Evolutionary conservation across 2,329 filamentous ascomycete species (phyloP).

Genomic region (Trichoderma sp.): DNA sequence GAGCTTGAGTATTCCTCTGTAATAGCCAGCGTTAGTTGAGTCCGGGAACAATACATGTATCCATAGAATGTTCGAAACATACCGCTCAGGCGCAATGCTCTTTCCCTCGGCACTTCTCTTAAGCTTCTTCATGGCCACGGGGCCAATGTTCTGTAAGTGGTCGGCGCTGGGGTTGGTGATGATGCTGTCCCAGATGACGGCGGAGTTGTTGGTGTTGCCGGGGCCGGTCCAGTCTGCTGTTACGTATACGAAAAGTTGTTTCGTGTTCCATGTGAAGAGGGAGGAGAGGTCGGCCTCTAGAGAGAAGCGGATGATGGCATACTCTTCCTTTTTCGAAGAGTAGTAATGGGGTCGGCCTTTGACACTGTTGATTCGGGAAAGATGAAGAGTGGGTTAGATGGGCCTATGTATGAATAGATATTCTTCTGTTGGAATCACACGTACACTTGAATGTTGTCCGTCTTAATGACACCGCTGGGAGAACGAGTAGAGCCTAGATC

Average conservation of each 20-base stretch:
- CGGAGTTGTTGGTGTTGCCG: constrained; percentile 57
- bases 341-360: constrained; percentile 96
- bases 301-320: constrained; percentile 90
- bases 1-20: constrained; percentile 69
- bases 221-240: constrained; percentile 67
- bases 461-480: constrained; percentile 58
- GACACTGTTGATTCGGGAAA: constrained; percentile 51
- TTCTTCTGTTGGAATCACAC: constrained; percentile 27
- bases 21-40: neutral
- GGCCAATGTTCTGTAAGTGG: constrained; percentile 59
- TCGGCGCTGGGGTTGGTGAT: constrained; percentile 71
- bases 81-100: constrained; percentile 57
- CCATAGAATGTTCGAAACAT: constrained; percentile 21
- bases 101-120: constrained; percentile 58
- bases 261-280: constrained; percentile 99
- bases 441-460: constrained; percentile 84
- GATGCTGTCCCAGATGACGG: constrained; percentile 94
- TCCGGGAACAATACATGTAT: neutral
- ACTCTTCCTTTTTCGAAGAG: constrained; percentile 87
- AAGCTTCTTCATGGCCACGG: constrained; percentile 60
- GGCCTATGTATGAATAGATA: neutral
- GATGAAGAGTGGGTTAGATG: neutral
- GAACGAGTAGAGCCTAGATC: constrained; percentile 68
- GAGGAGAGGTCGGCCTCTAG: constrained; percentile 85
- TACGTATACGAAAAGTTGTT: constrained; percentile 95